Base-by-base conservation (phyloP, 805 yeast species). In the Saccharomyces eubayanus region DNA sequence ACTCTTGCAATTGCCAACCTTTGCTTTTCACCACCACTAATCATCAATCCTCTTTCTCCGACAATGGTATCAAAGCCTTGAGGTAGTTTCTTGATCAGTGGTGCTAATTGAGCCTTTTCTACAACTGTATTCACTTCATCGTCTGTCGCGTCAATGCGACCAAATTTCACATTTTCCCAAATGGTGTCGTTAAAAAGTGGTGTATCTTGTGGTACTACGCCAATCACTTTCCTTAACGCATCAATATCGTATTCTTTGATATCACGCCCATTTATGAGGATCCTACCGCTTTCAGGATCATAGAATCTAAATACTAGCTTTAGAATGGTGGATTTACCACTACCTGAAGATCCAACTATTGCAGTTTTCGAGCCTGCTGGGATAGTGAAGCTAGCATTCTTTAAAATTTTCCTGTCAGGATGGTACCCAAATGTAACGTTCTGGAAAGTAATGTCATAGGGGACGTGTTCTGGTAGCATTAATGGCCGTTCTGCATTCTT, bases 21-120 rank as follows among this genome's bases (percentile, higher is more conserved):
- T 71, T 94, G 99, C 68, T 94, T 91, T 68, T 94, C 99, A 56
- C 99, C 99, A n/a, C 99, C 99, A 28, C 97, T 89, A 48, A 94
- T 91, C 99, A 94, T 94, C 79, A 94, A 78, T n/a, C 99, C 99
- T 65, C 95, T 76, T 69, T 94, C 99, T 49, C 99, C 99, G 16
- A 94, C 99, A 54, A 88, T 76, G 0, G 98, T 94, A 29, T 85
- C 75, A 45, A 80, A 74, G 0, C 97, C 97, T 12, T 87, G 87
- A 0, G 99, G 98, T 48, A 94, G 71, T 47, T 84, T 87, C 5
- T 68, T 60, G 14, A 92, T 77, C 48, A 92, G 72, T 27, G 71
- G 68, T 56, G 80, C 80, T 57, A 92, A 75, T 62, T 87, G 84
- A 3, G 96, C 96, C 62, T 81, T 80, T 43, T 74, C 68, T 14